Conservation (phyloP, 805 yeast species). For the Candida tibetensis region DNA sequence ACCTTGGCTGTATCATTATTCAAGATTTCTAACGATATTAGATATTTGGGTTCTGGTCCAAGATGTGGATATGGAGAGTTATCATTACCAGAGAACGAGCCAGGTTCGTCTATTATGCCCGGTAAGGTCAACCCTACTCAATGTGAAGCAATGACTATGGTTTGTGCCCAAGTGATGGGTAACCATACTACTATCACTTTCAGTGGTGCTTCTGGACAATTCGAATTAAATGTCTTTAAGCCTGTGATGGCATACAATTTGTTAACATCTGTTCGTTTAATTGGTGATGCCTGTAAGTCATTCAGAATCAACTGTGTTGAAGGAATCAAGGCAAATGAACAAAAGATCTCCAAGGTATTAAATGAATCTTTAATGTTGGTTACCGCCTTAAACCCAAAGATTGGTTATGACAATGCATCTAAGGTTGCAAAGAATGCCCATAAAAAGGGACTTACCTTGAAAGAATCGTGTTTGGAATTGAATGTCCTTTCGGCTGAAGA, state of each 20-base stretch:
- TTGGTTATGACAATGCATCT: constrained; percentile 39
- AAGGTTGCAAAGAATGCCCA: constrained; percentile 42
- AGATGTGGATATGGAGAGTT: constrained; percentile 42
- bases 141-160: constrained; percentile 42
- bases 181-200: constrained; percentile 39
- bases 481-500: constrained; percentile 31
- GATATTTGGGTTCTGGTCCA: constrained; percentile 41
- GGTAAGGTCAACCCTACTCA: constrained; percentile 43
- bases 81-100: constrained; percentile 39
- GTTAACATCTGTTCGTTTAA: constrained; percentile 33
- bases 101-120: constrained; percentile 43
- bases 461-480: constrained; percentile 37
- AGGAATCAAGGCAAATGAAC: constrained; percentile 35
- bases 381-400: constrained; percentile 40
- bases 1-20: constrained; percentile 37
- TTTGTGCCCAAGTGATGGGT: constrained; percentile 39
- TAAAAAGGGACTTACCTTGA: constrained; percentile 39
- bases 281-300: constrained; percentile 33
- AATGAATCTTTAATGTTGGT: constrained; percentile 41
- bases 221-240: constrained; percentile 40
- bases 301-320: constrained; percentile 38
- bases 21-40: constrained; percentile 39
- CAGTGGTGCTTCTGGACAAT: constrained; percentile 40
- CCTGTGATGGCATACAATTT: constrained; percentile 39
- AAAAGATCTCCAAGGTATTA: constrained; percentile 35